Evolutionary conservation across 495 filamentous ascomycete genomes (phyloP).

Genomic region (Emericellopsis terricola): DNA sequence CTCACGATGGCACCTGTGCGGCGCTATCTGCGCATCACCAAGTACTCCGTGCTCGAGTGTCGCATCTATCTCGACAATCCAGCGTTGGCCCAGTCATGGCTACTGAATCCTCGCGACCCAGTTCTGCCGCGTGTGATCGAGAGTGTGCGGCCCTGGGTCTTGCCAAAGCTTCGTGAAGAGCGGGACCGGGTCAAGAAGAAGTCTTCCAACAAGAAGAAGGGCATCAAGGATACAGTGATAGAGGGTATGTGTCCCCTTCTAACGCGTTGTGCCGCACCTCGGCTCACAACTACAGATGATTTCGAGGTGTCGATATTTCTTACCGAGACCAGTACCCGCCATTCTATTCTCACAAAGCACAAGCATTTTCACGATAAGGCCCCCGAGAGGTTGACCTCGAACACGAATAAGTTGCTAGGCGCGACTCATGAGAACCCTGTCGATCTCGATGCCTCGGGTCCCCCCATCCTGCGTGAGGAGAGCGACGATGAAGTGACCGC

Average conservation of each 20-base stretch:
- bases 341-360: slow-evolving; percentile 70
- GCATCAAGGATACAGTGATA: slow-evolving; percentile 73
- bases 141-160: slow-evolving; percentile 63
- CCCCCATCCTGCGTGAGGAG: slow-evolving; percentile 11
- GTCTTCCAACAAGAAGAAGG: slow-evolving; percentile 40
- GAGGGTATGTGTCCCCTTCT: slow-evolving; percentile 37
- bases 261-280: slow-evolving; percentile 6
- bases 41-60: slow-evolving; percentile 82
- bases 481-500: slow-evolving; percentile 19
- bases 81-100: slow-evolving; percentile 59
- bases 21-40: slow-evolving; percentile 67
- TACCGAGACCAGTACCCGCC: slow-evolving; percentile 70
- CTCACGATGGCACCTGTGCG: slow-evolving; percentile 58
- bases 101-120: slow-evolving; percentile 52
- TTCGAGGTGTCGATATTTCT: slow-evolving; percentile 92
- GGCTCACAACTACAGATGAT: no score
- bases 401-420: slow-evolving; percentile 37
- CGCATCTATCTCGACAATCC: slow-evolving; percentile 92
- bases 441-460: slow-evolving; percentile 22
- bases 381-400: slow-evolving; percentile 34
- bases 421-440: slow-evolving; percentile 31
- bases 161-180: slow-evolving; percentile 84
- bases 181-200: slow-evolving; percentile 44
- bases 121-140: slow-evolving; percentile 67
- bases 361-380: slow-evolving; percentile 46